These are phyloP conservation scores for Cladophialophora bantiana DNA, from an alignment of 2,329 filamentous ascomycete genomes.

Conservation along the genomic window DNA sequence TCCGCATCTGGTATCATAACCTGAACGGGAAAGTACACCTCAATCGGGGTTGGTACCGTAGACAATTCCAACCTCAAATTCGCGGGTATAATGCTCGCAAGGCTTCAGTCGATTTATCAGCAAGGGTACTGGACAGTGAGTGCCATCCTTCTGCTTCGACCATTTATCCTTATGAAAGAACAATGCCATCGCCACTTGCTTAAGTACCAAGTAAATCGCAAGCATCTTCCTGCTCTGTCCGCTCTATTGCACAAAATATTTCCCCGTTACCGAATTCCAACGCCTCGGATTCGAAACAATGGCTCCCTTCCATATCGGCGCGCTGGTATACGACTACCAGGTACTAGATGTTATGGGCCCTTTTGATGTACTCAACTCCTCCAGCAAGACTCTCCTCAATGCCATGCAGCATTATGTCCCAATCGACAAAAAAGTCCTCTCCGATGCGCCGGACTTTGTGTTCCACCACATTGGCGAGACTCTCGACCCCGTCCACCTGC, in stretches of 20 bases:
- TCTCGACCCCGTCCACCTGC: constrained; percentile 18
- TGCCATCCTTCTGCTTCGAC: neutral
- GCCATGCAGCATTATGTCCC: constrained; percentile 27
- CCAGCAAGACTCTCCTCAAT: constrained; percentile 31
- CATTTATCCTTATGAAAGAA: neutral
- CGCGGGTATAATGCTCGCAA: neutral
- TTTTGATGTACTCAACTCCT: constrained; percentile 27
- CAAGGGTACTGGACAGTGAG: neutral
- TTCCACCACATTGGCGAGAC: constrained; percentile 30
- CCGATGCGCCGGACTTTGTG: constrained; percentile 26
- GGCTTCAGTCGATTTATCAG: constrained; percentile 1
- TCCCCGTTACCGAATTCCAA: constrained; percentile 22
- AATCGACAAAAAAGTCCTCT: constrained; percentile 44
- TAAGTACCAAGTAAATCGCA: neutral
- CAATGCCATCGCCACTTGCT: neutral
- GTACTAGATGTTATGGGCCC: constrained; percentile 28
- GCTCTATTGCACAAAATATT: neutral
- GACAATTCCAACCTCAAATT: neutral
- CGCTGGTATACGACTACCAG: constrained; percentile 27
- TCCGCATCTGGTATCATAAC: constrained; percentile 13
- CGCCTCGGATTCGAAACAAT: constrained; percentile 13
- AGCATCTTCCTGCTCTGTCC: neutral
- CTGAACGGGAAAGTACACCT: constrained; percentile 8
- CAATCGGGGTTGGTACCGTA: neutral
- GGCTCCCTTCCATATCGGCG: constrained; percentile 26